Percentiles rank a stretch among this genome's conserved stretches.
phyloP scores from a whole-genome alignment of 176 grass and related monocot species.

The Pontederia crassipes region DNA sequence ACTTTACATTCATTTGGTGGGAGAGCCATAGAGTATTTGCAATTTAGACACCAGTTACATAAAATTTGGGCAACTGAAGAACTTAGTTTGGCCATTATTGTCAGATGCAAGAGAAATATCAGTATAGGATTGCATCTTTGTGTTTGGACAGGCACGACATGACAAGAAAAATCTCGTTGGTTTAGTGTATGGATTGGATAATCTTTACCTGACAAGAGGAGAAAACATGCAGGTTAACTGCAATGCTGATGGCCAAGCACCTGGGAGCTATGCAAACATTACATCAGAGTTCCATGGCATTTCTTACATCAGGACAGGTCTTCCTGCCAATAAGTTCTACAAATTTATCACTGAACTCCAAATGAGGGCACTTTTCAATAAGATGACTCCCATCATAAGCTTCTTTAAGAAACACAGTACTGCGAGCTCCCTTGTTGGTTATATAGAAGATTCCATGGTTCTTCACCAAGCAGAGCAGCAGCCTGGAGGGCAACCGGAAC shows the following conservation, averaged over 20 bases:
- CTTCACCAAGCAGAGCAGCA: conserved; percentile 77
- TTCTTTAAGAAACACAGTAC: conserved; percentile 86
- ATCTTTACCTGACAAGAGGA: too few relatives aligned
- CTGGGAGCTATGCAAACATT: background rate
- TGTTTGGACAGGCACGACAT: too few relatives aligned
- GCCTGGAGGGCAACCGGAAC: conserved; percentile 55
- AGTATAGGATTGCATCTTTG: too few relatives aligned
- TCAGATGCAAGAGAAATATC: too few relatives aligned
- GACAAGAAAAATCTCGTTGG: too few relatives aligned
- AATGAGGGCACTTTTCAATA: conserved; percentile 58
- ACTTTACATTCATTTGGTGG: too few relatives aligned
- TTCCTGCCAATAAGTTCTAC: conserved; percentile 45
- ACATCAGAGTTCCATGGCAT: conserved; percentile 11
- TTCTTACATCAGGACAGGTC: conserved; percentile 26
- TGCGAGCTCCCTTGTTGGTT: conserved; percentile 87
- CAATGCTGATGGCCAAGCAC: background rate
- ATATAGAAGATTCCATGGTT: conserved; percentile 93
- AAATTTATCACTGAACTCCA: conserved; percentile 65
- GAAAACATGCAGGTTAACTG: too few relatives aligned
- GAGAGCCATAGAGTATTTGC: too few relatives aligned
- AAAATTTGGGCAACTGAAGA: too few relatives aligned
- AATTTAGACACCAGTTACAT: too few relatives aligned
- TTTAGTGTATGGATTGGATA: too few relatives aligned
- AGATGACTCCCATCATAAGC: conserved; percentile 51
- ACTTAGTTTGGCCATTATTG: too few relatives aligned